Evolutionary conservation across 1,284 basidiomycete species (phyloP), one percentile per base, ranked within the genome.

Genomic region (Trichosporon sp.): DNA sequence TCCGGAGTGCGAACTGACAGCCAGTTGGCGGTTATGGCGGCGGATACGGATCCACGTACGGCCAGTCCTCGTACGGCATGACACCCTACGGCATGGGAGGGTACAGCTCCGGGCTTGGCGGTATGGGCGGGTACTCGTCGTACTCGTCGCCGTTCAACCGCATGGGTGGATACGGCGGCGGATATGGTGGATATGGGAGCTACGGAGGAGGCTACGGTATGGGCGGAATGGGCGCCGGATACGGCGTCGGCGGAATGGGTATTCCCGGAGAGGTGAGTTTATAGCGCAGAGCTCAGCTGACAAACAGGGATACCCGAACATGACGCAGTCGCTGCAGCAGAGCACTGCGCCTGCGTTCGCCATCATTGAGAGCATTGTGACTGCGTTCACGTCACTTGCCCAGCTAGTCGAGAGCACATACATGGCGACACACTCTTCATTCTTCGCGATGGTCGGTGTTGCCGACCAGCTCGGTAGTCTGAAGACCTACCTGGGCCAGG

Each of bases 391-490:
- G 0, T 96, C 96, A 12, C 91, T 99, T 73, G 92, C 97, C 0
- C 97, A 99, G 84, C 96, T 99, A 90, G 90, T 99, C 77, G 96
- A 99, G 83, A 92, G 90, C 56, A 99, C 97, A 2, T 99, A 98
- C 85, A 94, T 98, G 92, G 97, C 97, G 2, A 99, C 97, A 0
- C 97, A 99, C 84, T 95, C 93, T 3, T 92, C 90, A 59, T 99
- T 99, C 86, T 99, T 98, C 83, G 96, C 96, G 72, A 98, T 99
- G 92, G 94, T 98, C 69, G 94, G 95, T 73, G 96, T 99, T 35
- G 89, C 96, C 51, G 96, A 99, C 80, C 97, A 99, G 82, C 92
- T 99, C 79, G 91, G 91, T 7, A 91, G 92, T 76, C 88, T 98
- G 61, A 89, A 95, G 68, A 92, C 95, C 77, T 96, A 95, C 35